phyloP scores from a whole-genome alignment of 345 rosid species.

The Barbarea vulgaris region DNA sequence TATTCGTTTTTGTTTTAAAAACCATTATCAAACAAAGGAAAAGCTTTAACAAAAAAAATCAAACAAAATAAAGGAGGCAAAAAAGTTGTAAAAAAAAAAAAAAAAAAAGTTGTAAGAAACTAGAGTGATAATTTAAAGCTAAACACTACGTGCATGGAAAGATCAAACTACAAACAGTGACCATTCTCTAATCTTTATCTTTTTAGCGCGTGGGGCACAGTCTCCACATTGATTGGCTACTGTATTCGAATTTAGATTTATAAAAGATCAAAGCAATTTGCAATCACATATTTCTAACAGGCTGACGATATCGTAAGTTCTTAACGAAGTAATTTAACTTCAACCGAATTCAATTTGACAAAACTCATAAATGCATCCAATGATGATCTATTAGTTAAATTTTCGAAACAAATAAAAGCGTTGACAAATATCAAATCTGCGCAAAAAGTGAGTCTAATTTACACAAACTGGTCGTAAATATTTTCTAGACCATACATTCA shows the following conservation, averaged over 20 bases:
- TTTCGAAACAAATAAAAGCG: not conserved
- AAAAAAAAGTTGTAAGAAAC: not conserved
- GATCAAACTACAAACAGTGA: constrained; percentile 34
- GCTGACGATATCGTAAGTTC: not conserved
- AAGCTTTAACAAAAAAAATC: not conserved
- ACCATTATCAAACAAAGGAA: not conserved
- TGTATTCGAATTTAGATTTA: not conserved
- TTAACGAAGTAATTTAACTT: not conserved
- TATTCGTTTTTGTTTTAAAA: constrained; percentile 12
- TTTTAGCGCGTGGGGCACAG: constrained; percentile 26
- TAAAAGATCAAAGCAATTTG: not conserved
- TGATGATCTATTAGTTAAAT: not conserved
- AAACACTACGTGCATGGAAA: constrained; percentile 47
- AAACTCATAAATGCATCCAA: not conserved
- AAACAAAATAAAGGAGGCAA: constrained; percentile 13
- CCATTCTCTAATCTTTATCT: constrained; percentile 36
- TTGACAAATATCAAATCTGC: not conserved
- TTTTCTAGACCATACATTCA: not conserved
- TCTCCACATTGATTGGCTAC: constrained; percentile 13
- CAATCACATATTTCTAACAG: not conserved
- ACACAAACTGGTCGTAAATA: not conserved
- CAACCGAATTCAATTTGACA: not conserved
- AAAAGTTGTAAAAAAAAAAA: constrained; percentile 8
- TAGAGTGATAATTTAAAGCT: constrained; percentile 34
- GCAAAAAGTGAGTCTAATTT: not conserved